phyloP scores from a whole-genome alignment of 805 yeast species.

The Saccharomyces paradoxus region DNA sequence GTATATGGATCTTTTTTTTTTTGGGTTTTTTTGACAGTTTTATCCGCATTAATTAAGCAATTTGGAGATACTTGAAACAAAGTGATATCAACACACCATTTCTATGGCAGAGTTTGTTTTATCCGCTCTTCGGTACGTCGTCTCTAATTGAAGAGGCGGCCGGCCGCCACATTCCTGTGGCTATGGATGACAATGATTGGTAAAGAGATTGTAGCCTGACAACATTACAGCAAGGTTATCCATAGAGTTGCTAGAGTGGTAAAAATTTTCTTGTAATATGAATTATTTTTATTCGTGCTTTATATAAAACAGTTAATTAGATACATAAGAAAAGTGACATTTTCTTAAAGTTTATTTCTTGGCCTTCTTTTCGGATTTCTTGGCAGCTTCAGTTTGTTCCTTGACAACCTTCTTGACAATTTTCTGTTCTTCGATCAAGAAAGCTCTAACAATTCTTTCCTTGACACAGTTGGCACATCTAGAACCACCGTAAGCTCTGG shows the following conservation, averaged over 20 bases:
- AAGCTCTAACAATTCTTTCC: constrained; percentile 98
- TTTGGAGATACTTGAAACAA: no score
- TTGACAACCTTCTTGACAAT: constrained; percentile 98
- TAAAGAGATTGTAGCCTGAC: not conserved
- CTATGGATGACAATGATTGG: no score
- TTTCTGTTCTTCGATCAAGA: constrained; percentile 99
- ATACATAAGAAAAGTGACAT: not conserved
- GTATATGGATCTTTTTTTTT: no score
- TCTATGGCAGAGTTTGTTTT: no score
- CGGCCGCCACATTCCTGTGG: no score
- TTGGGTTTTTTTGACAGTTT: no score
- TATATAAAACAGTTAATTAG: not conserved
- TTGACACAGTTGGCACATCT: constrained; percentile 98
- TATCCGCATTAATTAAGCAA: no score
- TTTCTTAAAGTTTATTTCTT: constrained; percentile 20
- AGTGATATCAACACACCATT: no score
- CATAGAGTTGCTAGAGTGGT: not conserved
- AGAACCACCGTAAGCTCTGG: constrained; percentile 99
- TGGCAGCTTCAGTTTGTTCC: constrained; percentile 88
- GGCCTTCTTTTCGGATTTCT: constrained; percentile 43
- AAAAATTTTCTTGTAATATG: not conserved
- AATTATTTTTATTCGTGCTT: not conserved
- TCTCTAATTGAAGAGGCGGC: no score
- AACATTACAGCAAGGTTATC: not conserved
- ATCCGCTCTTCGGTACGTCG: no score